Evolutionary conservation across 495 filamentous ascomycete species (phyloP).

Genomic region (Oleoguttula mirabilis): DNA sequence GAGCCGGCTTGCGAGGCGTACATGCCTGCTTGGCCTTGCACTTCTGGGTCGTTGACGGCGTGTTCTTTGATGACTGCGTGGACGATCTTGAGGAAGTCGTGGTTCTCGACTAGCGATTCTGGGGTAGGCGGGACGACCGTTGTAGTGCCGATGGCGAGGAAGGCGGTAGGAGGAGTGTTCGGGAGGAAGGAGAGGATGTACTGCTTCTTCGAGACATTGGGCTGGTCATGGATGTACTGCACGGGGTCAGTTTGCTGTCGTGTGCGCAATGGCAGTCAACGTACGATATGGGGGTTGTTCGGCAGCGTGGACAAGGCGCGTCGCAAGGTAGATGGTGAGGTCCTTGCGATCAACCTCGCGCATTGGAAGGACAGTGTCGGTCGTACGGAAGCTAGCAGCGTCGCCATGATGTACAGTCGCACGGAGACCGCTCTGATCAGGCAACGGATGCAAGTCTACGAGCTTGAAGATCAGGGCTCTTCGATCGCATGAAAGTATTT

Average conservation of each 20-base stretch:
- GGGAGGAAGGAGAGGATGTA: constrained; percentile 64
- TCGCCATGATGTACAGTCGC: too few relatives aligned
- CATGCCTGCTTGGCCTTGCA: constrained; percentile 62
- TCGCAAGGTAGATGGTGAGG: constrained; percentile 3
- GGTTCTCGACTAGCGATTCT: constrained; percentile 64
- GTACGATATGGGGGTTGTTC: constrained; percentile 30
- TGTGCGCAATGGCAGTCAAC: constrained; percentile 6
- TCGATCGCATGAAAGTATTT: too few relatives aligned
- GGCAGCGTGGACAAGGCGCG: constrained; percentile 20
- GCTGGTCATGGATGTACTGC: constrained; percentile 61
- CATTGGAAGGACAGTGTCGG: not conserved
- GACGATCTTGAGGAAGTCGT: constrained; percentile 59
- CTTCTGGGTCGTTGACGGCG: constrained; percentile 57
- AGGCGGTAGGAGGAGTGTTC: constrained; percentile 54
- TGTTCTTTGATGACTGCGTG: constrained; percentile 59
- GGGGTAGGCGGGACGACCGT: constrained; percentile 64
- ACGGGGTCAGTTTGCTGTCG: constrained; percentile 4
- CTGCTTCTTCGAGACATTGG: constrained; percentile 28
- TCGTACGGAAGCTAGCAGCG: not conserved
- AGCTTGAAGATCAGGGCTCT: too few relatives aligned
- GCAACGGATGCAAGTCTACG: too few relatives aligned
- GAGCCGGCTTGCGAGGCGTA: constrained; percentile 70
- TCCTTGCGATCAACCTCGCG: constrained; percentile 7
- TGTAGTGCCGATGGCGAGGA: constrained; percentile 65
- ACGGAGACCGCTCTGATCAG: too few relatives aligned